Evolutionary conservation across 2,329 filamentous ascomycete species (phyloP), one percentile per base, ranked within the genome.

Genomic region (Diaporthe batatas): DNA sequence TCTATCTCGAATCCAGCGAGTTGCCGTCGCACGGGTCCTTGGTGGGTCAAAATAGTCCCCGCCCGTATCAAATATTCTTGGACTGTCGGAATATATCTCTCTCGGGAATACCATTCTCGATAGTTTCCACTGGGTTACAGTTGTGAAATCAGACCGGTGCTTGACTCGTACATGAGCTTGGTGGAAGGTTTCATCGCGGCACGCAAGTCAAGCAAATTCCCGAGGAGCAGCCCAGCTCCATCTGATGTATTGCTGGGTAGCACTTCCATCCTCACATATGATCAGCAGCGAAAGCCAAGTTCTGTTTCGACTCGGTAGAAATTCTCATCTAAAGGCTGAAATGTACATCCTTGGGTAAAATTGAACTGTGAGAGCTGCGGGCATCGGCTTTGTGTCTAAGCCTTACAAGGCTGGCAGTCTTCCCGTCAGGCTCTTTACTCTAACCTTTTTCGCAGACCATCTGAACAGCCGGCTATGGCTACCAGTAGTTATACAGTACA

Each of bases 101-200:
- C 3, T 25, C 32, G 6, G 25, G 53, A 67, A 53, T 32, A 29
- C 47, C 32, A 47, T 39, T 25, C n/a, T 53, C n/a, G 23, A 6
- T 21, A 12, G 2, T 25, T n/a, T 6, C 16, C 36, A 11, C 53
- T 53, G 47, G 44, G 47, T 53, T 67, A 47, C 62, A 53, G 32
- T 39, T 8, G 32, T 53, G 23, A 23, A 39, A 8, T 25, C 51
- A 32, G n/a, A 39, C 14, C 6, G 23, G 29, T 39, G 47, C 62
- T 67, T 67, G 62, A 67, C 32, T 53, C 62, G 62, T 53, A 67
- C 62, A 34, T 39, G 51, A n/a, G n/a, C n/a, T 51, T 32, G 47
- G 32, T 53, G 23, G 32, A 67, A 44, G 53, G 62, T 39, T 67
- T 34, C 47, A 6, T 42, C 62, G 62, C 29, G 12, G 32, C 6